Conservation (phyloP, 306 rosid genomes). For the Medicago ruthenica region DNA sequence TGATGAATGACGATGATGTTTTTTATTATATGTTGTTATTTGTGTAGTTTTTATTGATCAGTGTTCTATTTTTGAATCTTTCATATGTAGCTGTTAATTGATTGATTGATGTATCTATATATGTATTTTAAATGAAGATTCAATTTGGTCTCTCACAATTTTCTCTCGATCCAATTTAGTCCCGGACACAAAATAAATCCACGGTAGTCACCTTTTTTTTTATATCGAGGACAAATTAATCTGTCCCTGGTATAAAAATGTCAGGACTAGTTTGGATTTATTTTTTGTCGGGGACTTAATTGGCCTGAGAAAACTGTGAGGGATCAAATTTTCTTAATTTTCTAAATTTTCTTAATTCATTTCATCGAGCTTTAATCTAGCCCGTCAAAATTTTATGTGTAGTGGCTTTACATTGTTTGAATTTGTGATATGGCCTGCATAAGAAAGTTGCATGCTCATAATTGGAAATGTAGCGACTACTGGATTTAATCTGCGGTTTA, state of each 20-base stretch:
- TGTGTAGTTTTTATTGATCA: not conserved
- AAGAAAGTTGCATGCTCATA: not conserved
- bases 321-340: not conserved
- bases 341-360: not conserved
- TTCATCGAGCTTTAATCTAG: not conserved
- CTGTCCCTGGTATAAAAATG: too few relatives aligned
- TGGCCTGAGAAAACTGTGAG: too few relatives aligned
- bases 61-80: not conserved
- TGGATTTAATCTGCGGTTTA: too few relatives aligned
- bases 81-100: not conserved
- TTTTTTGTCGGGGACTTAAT: too few relatives aligned
- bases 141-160: too few relatives aligned
- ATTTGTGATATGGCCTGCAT: not conserved
- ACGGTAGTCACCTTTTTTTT: too few relatives aligned
- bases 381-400: not conserved
- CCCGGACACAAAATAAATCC: too few relatives aligned
- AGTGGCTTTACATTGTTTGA: not conserved
- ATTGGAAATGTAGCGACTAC: too few relatives aligned
- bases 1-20: slow-evolving; percentile 12
- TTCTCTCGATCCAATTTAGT: too few relatives aligned
- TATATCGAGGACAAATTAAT: too few relatives aligned
- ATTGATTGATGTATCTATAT: not conserved
- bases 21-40: not conserved
- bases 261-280: too few relatives aligned
- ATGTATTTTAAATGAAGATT: too few relatives aligned